Evolutionary conservation across 208 protist genomes (phyloP).

Genomic region (Crithidia fasciculata): DNA sequence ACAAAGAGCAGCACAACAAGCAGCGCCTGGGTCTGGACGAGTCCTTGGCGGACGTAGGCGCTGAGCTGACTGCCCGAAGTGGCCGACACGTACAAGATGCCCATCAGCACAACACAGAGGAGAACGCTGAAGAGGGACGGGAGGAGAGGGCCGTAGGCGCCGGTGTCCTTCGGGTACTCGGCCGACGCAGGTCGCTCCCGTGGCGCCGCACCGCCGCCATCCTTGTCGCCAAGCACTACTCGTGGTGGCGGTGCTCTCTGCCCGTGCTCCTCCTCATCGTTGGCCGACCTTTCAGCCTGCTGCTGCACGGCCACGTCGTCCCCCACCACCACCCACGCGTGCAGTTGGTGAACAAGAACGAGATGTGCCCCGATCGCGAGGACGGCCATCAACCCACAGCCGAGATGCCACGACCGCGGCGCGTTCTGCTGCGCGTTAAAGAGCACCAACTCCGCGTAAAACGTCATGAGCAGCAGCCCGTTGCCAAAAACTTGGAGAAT

Average conservation of each 20-base stretch:
- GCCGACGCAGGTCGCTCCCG: background rate
- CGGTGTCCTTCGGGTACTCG: conserved; percentile 11
- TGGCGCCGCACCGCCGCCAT: background rate
- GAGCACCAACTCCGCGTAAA: conserved; percentile 47
- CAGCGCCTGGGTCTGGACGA: conserved; percentile 23
- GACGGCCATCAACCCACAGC: conserved; percentile 51
- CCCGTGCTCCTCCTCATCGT: too few species aligned
- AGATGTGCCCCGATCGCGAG: conserved; percentile 50
- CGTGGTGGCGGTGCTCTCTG: background rate
- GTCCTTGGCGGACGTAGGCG: conserved; percentile 23
- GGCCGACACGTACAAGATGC: conserved; percentile 20
- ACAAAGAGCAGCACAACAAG: conserved; percentile 57
- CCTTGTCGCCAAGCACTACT: background rate
- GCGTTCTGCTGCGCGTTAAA: conserved; percentile 31
- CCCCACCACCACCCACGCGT: conserved; percentile 13
- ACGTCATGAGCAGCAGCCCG: conserved; percentile 34
- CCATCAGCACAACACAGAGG: conserved; percentile 18
- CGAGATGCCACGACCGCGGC: conserved; percentile 58
- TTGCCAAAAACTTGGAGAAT: conserved; percentile 59
- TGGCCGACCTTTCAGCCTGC: background rate
- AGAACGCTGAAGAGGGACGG: conserved; percentile 27
- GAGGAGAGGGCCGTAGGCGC: conserved; percentile 14
- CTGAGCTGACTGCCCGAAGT: conserved; percentile 11
- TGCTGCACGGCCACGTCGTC: background rate
- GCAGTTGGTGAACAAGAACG: conserved; percentile 53